Conservation (phyloP, 768 basidiomycete species). For the Rhodotorula kratochvilovae region DNA sequence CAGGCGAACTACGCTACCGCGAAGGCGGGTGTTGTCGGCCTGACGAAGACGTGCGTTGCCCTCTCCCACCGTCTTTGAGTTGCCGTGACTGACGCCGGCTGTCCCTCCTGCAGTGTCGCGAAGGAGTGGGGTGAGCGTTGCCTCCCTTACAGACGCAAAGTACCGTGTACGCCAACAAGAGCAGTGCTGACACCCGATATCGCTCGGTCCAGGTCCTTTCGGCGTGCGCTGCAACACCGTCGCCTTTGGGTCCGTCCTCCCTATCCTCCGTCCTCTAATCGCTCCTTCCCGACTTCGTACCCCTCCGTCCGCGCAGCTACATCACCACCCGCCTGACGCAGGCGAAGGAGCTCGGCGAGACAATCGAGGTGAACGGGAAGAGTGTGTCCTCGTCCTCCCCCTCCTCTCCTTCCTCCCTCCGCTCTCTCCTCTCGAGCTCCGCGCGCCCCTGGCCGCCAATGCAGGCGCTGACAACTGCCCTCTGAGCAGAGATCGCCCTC, state of each 20-base stretch:
- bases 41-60: slow-evolving; percentile 62
- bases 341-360: slow-evolving; percentile 69
- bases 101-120: slow-evolving; percentile 51
- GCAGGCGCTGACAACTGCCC: not conserved
- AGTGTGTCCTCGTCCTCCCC: slow-evolving; percentile 40
- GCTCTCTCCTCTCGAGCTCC: no score
- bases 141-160: not conserved
- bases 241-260: slow-evolving; percentile 52
- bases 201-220: slow-evolving; percentile 52
- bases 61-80: not conserved
- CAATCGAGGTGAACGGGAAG: slow-evolving; percentile 76
- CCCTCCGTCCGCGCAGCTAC: slow-evolving; percentile 46
- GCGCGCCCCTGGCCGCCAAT: no score
- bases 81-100: not conserved
- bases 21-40: slow-evolving; percentile 60
- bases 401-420: not conserved
- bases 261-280: no score
- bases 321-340: slow-evolving; percentile 75
- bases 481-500: slow-evolving; percentile 55
- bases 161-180: not conserved
- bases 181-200: not conserved
- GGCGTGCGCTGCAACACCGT: slow-evolving; percentile 77
- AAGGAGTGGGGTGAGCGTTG: slow-evolving; percentile 67
- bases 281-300: not conserved
- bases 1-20: slow-evolving; percentile 35